Base-by-base conservation (phyloP, 306 rosid genomes). In the Gastrolobium bilobum region DNA sequence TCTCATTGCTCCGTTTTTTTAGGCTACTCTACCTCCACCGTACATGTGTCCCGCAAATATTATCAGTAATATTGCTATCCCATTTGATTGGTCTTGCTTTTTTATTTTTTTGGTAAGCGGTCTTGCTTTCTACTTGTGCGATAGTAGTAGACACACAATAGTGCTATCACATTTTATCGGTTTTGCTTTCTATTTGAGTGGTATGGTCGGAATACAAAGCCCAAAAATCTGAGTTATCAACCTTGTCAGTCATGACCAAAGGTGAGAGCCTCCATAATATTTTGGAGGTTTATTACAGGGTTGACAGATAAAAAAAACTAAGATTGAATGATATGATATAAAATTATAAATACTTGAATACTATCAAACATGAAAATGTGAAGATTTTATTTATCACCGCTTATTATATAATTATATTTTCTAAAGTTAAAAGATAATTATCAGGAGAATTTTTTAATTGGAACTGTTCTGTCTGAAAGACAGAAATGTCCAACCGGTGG, bases 41-140 rank as follows among this genome's bases (percentile, higher is more conserved):
- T 67, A 26, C 86, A 83, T 79, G 79, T 80, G 83, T 75, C 73
- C 10, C 0, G 2, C 6, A 57, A 48, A 5, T 11, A 10, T 61
- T 11, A 68, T n/a, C 2, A 3, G 5, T 7, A 57, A 14, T 46
- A 11, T 20, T 20, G 73, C 71, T 54, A 53, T 15, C 9, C 44
- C 30, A 61, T 39, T 14, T 50, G 56, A 50, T 79, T 60, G 47
- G 44, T 13, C 42, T 57, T 44, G 26, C 26, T 20, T 20, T 20
- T 20, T 20, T 20, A 1, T 20, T 20, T 20, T 20, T 20, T 20
- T 20, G 26, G 26, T 20, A 20, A 20, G 26, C n/a, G n/a, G 34
- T 59, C 1, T 31, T 13, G 44, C 10, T 51, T 51, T 64, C 64
- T 53, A 53, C 29, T 50, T 50, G 63, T 48, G 8, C 48, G 40